These are phyloP conservation scores for Fusarium irregulare DNA, from an alignment of 2,329 filamentous ascomycete species.

Conservation along the genomic window DNA sequence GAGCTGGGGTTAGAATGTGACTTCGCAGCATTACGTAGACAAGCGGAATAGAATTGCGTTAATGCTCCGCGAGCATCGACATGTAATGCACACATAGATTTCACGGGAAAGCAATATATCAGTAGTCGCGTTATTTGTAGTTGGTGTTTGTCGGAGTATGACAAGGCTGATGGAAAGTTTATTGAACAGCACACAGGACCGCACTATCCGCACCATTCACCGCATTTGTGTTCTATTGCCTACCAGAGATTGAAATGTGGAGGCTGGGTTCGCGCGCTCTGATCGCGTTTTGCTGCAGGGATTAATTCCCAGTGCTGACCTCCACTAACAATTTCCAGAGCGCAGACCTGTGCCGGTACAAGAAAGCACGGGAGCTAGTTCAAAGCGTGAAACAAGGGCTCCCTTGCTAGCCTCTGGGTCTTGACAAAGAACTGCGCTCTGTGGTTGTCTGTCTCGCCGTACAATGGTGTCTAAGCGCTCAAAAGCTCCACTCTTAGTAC, in stretches of 20 bases:
- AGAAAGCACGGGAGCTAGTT: background rate
- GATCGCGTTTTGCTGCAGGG: background rate
- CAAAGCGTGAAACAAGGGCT: background rate
- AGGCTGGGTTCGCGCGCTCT: background rate
- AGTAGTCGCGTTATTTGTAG: no score
- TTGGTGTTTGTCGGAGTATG: no score
- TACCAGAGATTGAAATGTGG: background rate
- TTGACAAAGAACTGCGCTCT: background rate
- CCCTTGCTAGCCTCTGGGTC: background rate
- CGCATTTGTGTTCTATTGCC: background rate
- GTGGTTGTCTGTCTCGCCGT: background rate
- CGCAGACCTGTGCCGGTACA: background rate
- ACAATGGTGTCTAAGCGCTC: background rate
- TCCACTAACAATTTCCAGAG: background rate
- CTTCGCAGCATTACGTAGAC: no score
- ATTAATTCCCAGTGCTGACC: background rate
- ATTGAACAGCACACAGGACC: background rate
- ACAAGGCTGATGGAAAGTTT: no score
- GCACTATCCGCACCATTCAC: background rate
- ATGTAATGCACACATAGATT: no score
- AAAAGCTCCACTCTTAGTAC: background rate
- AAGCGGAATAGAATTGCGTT: no score
- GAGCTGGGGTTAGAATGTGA: no score
- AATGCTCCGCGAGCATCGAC: rapidly evolving
- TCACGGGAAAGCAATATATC: no score